Percentiles rank a stretch among this genome's conserved stretches.
phyloP scores from a whole-genome alignment of 495 filamentous ascomycete species.

The Oleoguttula mirabilis region DNA sequence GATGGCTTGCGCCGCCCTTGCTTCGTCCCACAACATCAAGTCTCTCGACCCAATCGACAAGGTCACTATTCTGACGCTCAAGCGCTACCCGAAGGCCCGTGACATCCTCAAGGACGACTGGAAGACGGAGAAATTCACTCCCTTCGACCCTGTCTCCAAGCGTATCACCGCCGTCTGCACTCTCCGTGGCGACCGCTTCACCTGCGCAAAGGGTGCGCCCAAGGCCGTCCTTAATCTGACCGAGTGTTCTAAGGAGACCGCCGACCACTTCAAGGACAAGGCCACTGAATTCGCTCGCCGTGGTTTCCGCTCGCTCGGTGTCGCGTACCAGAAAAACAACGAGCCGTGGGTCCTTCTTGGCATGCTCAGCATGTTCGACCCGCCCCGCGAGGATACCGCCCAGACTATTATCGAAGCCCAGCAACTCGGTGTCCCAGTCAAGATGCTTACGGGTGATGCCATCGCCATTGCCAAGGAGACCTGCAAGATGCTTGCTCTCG shows the following conservation, averaged over 20 bases:
- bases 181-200: constrained; percentile 55
- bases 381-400: constrained; percentile 64
- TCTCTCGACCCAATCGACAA: constrained; percentile 69
- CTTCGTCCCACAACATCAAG: constrained; percentile 67
- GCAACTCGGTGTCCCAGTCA: constrained; percentile 61
- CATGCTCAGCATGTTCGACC: constrained; percentile 70
- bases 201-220: constrained; percentile 61
- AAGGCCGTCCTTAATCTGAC: constrained; percentile 59
- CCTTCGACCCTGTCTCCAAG: constrained; percentile 70
- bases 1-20: constrained; percentile 64
- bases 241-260: constrained; percentile 51
- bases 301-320: constrained; percentile 73
- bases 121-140: constrained; percentile 64
- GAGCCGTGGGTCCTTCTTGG: constrained; percentile 50
- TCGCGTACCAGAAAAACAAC: constrained; percentile 42
- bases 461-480: constrained; percentile 72
- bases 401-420: constrained; percentile 68
- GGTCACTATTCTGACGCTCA: constrained; percentile 60
- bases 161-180: constrained; percentile 58
- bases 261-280: constrained; percentile 55
- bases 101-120: constrained; percentile 59
- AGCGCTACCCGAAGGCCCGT: constrained; percentile 60
- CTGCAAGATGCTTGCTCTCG: constrained; percentile 67
- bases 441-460: constrained; percentile 72
- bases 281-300: constrained; percentile 61